These are phyloP conservation scores for Malus sieversii DNA, from an alignment of 306 rosid genomes.

Conservation along the genomic window DNA sequence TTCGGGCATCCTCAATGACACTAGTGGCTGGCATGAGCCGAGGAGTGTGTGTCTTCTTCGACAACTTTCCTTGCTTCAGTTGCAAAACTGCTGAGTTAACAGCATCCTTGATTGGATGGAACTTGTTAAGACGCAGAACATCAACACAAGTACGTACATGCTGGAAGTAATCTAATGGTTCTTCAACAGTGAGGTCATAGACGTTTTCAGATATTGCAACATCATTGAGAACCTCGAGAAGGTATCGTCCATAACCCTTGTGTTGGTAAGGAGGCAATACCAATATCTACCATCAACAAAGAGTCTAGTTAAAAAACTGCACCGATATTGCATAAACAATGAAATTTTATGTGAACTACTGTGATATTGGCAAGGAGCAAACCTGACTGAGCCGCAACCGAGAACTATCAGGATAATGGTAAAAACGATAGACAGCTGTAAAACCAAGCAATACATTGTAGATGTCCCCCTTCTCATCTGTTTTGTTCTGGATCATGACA, in stretches of 20 bases:
- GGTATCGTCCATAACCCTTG: constrained; percentile 79
- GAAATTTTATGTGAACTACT: neutral
- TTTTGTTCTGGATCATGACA: constrained; percentile 51
- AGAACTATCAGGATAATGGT: constrained; percentile 67
- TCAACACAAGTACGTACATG: constrained; percentile 75
- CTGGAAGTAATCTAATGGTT: constrained; percentile 78
- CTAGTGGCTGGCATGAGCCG: constrained; percentile 49
- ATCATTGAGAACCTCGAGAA: constrained; percentile 60
- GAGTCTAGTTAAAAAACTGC: constrained; percentile 10
- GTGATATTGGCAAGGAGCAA: constrained; percentile 8
- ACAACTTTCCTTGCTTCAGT: constrained; percentile 57
- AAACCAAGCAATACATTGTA: constrained; percentile 61
- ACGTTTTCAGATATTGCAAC: constrained; percentile 68
- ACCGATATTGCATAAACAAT: neutral
- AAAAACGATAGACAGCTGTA: constrained; percentile 81
- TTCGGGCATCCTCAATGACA: constrained; percentile 50
- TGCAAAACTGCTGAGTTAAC: constrained; percentile 46
- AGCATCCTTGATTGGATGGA: constrained; percentile 46
- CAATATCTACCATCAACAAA: constrained; percentile 49
- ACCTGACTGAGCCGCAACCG: constrained; percentile 92
- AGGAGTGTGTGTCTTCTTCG: constrained; percentile 58
- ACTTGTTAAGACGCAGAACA: constrained; percentile 45
- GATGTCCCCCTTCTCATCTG: constrained; percentile 40
- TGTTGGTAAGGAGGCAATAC: constrained; percentile 79
- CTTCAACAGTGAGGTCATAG: constrained; percentile 79